These are phyloP conservation scores for Cytospora piceae DNA, from an alignment of 2,329 filamentous ascomycete species.

Conservation along the genomic window DNA sequence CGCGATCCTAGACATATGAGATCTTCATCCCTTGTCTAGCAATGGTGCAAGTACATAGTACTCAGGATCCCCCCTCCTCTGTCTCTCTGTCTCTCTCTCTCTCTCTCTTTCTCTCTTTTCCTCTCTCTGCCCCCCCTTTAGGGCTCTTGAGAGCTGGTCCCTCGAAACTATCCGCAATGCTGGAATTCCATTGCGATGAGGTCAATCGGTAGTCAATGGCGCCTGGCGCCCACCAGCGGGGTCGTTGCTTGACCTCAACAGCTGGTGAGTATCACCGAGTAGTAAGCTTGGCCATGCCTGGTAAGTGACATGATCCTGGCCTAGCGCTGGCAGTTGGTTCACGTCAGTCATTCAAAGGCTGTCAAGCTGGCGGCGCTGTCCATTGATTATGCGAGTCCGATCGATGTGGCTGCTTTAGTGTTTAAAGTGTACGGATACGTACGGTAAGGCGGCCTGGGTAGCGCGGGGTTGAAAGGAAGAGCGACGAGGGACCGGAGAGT, in stretches of 20 bases:
- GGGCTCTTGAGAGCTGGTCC: neutral
- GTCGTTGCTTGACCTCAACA: neutral
- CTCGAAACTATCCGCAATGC: neutral
- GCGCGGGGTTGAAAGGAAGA: neutral
- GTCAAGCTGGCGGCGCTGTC: neutral
- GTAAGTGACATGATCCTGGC: neutral
- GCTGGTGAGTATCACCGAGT: neutral
- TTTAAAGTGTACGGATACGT: neutral
- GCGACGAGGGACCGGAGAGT: neutral
- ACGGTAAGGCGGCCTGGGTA: neutral
- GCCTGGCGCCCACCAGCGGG: neutral
- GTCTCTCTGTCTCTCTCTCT: neutral
- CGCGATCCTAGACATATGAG: conserved; percentile 20
- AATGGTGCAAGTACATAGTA: conserved; percentile 13
- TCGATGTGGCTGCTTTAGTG: conserved; percentile 1
- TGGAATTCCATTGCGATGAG: neutral
- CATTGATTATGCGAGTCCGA: neutral
- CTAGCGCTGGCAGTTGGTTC: neutral
- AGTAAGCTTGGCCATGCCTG: neutral
- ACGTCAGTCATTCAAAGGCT: neutral
- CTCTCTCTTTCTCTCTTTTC: neutral
- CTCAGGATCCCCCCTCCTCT: neutral
- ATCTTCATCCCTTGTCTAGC: conserved; percentile 19
- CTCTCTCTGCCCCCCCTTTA: neutral
- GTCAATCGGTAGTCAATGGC: neutral